Conservation (phyloP, 106 monocot species). For the Gastrodia elata region DNA sequence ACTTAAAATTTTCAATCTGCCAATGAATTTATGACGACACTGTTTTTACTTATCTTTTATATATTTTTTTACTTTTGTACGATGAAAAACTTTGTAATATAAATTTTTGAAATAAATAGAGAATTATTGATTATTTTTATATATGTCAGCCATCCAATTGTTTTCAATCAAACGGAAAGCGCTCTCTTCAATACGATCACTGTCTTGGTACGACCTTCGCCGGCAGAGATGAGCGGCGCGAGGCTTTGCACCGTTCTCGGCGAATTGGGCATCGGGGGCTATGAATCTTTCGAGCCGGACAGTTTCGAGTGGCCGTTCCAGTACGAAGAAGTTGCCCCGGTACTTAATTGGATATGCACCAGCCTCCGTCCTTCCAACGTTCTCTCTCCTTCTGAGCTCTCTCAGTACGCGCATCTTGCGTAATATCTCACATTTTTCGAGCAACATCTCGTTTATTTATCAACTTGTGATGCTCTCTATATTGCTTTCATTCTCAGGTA, state of each 20-base stretch:
- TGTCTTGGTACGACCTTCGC: not conserved
- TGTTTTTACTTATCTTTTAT: too few species aligned
- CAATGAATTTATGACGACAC: too few species aligned
- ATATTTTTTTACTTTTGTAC: too few species aligned
- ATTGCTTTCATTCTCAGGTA: slow-evolving; percentile 39
- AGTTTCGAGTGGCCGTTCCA: slow-evolving; percentile 99
- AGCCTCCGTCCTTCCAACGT: slow-evolving; percentile 85
- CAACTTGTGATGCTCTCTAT: not conserved
- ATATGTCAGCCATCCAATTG: too few species aligned
- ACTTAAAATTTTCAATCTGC: too few species aligned
- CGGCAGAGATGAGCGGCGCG: slow-evolving; percentile 57
- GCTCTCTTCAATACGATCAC: too few species aligned
- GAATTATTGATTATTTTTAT: too few species aligned
- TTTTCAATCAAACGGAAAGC: too few species aligned
- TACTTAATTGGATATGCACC: slow-evolving; percentile 98
- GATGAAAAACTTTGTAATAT: too few species aligned
- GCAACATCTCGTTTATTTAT: not conserved
- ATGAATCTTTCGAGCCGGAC: slow-evolving; percentile 64
- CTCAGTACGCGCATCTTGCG: slow-evolving; percentile 35
- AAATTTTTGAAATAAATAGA: too few species aligned
- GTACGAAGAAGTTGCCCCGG: slow-evolving; percentile 74
- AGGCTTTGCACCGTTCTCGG: slow-evolving; percentile 53
- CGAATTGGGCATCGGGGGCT: slow-evolving; percentile 61
- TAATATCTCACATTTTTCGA: too few species aligned
- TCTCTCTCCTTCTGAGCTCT: slow-evolving; percentile 66